These are phyloP conservation scores for Coemansia sp. DNA, from an alignment of 192 early-diverging fungal species.

Conservation along the genomic window DNA sequence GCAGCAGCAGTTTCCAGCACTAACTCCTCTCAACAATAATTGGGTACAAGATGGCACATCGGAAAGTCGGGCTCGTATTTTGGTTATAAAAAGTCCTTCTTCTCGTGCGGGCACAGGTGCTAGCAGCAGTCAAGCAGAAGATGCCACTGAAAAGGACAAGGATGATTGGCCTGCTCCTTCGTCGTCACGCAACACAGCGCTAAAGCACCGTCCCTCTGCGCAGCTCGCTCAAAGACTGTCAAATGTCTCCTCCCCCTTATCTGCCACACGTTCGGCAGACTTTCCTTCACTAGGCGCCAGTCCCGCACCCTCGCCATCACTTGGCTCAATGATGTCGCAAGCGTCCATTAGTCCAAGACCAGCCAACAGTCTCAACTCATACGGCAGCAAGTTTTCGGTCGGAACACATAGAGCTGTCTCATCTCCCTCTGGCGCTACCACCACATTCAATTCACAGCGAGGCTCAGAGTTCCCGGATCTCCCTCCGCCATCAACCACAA, in stretches of 20 bases:
- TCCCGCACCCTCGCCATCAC: slow-evolving; percentile 6
- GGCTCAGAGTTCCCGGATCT: slow-evolving; percentile 33
- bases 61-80: slow-evolving; percentile 18
- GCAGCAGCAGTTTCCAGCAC: slow-evolving; percentile 53
- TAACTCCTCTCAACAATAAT: slow-evolving; percentile 25
- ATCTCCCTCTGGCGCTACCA: neutral
- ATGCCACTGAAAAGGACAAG: neutral
- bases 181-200: neutral
- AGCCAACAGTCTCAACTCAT: slow-evolving; percentile 15
- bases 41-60: neutral
- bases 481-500: slow-evolving; percentile 20
- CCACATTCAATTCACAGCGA: neutral
- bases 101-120: neutral
- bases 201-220: neutral
- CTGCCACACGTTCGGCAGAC: neutral
- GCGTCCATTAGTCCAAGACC: slow-evolving; percentile 5
- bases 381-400: slow-evolving; percentile 22
- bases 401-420: neutral
- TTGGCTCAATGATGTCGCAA: slow-evolving; percentile 14
- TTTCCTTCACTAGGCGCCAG: slow-evolving; percentile 35
- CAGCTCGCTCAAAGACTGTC: slow-evolving; percentile 2
- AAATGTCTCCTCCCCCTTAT: neutral
- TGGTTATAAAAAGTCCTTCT: slow-evolving; percentile 30
- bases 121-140: neutral
- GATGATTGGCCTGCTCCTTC: slow-evolving; percentile 13